A percentile compares a stretch with the other conserved stretches of the same genome.
Conservation (phyloP, 352 stramenopile genomes). For the Phytophthora meadii region DNA sequence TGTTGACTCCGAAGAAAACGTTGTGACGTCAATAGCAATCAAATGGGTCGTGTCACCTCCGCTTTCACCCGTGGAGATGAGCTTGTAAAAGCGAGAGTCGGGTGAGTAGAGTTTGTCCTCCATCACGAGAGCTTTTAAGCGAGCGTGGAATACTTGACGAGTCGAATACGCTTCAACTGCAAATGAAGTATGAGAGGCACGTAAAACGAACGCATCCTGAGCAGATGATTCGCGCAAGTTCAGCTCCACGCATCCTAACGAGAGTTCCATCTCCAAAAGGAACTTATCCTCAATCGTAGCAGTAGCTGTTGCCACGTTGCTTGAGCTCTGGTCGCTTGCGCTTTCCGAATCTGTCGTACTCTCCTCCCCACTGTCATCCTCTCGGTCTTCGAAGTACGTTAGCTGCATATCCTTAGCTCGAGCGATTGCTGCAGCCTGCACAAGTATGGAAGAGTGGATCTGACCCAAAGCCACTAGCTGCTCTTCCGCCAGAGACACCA, state of each 20-base stretch:
- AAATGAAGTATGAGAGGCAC: slow-evolving; percentile 57
- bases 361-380: slow-evolving; percentile 23
- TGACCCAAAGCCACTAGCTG: slow-evolving; percentile 57
- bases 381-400: slow-evolving; percentile 32
- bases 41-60: slow-evolving; percentile 41
- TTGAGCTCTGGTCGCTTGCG: slow-evolving; percentile 14
- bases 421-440: slow-evolving; percentile 30
- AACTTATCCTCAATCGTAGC: slow-evolving; percentile 45
- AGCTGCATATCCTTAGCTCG: slow-evolving; percentile 19
- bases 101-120: slow-evolving; percentile 69
- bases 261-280: slow-evolving; percentile 57
- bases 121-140: slow-evolving; percentile 66
- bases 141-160: slow-evolving; percentile 57
- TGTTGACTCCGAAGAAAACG: slow-evolving; percentile 35
- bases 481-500: slow-evolving; percentile 56
- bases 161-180: slow-evolving; percentile 51
- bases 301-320: not conserved
- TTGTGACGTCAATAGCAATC: slow-evolving; percentile 56
- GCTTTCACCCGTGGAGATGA: slow-evolving; percentile 66
- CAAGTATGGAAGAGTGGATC: slow-evolving; percentile 63
- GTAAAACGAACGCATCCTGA: slow-evolving; percentile 63
- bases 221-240: slow-evolving; percentile 55
- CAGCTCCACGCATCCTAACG: slow-evolving; percentile 57
- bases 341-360: slow-evolving; percentile 21
- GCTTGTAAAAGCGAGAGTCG: slow-evolving; percentile 59